Base-by-base conservation (phyloP, 495 filamentous ascomycete genomes). In the Aspergillus hancockii region DNA sequence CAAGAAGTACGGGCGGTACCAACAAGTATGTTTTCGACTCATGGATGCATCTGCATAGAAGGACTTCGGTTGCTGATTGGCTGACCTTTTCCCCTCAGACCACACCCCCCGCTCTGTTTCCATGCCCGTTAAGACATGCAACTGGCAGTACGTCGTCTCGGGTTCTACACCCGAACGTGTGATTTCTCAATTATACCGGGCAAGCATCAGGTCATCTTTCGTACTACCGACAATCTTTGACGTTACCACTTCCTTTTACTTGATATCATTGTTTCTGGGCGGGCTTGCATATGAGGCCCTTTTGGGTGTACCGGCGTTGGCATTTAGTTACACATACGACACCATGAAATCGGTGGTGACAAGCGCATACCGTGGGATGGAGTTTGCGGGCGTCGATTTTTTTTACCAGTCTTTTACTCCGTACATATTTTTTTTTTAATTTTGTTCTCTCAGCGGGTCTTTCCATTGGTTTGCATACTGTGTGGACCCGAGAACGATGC, bases 21-120 rank as follows among this genome's bases (percentile, higher is more conserved):
- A 73, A 71, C 47, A 75, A 75, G 78, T 79, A 58, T 25, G 14
- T 14, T 34, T 12, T 31, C 9, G 14, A 21, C 18, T 8, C 23
- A 14, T 31, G 2, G 21, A 16, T 31, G 22, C 30, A 23, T 28
- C 25, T 28, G 25, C 25, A 28, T 7, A 28, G 25, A 9, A 28
- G 8, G 14, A 8, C 31, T 4, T 51, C 12, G 8, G 9, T 10
- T 32, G 49, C 21, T 51, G 49, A 51, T 32, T 28, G 49, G 49
- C 36, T 66, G 19, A 67, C 25, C 57, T 64, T 28, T 13, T 31
- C 19, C 19, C 8, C 43, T 14, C 25, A 73, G 71, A 31, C 63
- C 71, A 6, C 66, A 76, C 28, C 77, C 77, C 50, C 76, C 76
- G 23, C 77, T 79, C 18, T 79, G 77, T 63, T 79, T 78, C 65